Base-by-base conservation (phyloP, 1,284 basidiomycete species). In the Cutaneotrichosporon sp. region DNA sequence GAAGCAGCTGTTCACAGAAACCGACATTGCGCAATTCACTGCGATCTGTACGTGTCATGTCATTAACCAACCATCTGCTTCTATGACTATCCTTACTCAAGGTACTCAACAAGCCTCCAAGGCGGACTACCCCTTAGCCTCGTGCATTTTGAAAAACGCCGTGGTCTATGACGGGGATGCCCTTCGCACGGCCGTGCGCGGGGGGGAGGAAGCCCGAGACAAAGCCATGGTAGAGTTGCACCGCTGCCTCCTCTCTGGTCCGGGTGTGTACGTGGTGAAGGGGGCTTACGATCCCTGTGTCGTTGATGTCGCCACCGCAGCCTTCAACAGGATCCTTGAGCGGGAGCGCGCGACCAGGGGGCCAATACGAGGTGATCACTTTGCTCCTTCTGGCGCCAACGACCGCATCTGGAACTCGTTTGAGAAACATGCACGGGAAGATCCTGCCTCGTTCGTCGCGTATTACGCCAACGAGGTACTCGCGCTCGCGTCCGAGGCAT, bases 361-460 rank as follows among this genome's bases (percentile, higher is more conserved):
- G 11, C 6, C 12, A 11, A 16, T 19, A 1, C 19, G 26, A 7
- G 55, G 55, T 7, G 59, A 61, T 41, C 59, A 61, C 47, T 61
- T 61, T 29, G 59, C 59, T 7, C 26, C 52, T 2, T 46, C 46
- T 4, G 59, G 59, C 11, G 39, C 45, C 24, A 61, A 61, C 48
- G 55, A 52, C 9, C 45, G 59, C 7, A 47, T 61, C 32, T 61
- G 59, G 59, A 60, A 60, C 47, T 46, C 39, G 32, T 57, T 57
- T 34, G 49, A 57, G 43, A 61, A 60, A 27, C 54, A 49, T 32
- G 55, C 58, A 2, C 22, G 5, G 3, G 20, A 9, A 3, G 48
- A 54, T 29, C 55, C 58, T 3, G 20, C 17, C 5, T 17, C 42
- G 12, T 57, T 57, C 31, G 52, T 47, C 5, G 47, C 44, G 17